A percentile compares a stretch with the other conserved stretches of the same genome.
These are phyloP conservation scores for Neoscytalidium dimidiatum DNA, from an alignment of 2,329 filamentous ascomycete genomes.

Conservation along the genomic window DNA sequence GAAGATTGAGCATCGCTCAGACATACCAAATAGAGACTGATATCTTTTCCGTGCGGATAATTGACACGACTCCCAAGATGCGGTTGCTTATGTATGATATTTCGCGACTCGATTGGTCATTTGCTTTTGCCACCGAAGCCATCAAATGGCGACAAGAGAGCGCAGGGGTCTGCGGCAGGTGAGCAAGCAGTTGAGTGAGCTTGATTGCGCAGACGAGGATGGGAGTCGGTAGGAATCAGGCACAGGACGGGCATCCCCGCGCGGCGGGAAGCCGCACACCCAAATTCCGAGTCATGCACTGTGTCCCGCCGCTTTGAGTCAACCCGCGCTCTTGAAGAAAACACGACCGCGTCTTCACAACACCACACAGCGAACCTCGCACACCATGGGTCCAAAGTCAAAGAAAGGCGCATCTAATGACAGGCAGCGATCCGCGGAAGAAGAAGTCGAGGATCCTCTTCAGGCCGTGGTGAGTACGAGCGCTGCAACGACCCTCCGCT, in stretches of 20 bases:
- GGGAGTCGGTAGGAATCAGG: neutral
- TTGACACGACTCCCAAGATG: no score
- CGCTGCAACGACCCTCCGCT: constrained; percentile 19
- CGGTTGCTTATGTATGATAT: no score
- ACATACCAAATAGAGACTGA: no score
- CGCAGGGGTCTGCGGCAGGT: neutral
- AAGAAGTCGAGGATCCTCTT: constrained; percentile 62
- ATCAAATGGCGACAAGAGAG: neutral
- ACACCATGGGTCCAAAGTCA: constrained; percentile 50
- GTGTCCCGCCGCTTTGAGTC: constrained; percentile 11
- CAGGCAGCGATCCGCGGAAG: constrained; percentile 44
- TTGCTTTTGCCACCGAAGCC: neutral
- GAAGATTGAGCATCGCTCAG: no score
- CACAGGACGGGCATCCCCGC: neutral
- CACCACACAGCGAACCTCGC: neutral
- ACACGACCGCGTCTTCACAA: neutral
- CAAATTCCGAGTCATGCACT: constrained; percentile 17
- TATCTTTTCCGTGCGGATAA: no score
- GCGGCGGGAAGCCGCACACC: constrained; percentile 2
- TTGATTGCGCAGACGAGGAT: neutral
- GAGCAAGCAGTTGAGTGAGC: neutral
- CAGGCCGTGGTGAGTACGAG: constrained; percentile 59
- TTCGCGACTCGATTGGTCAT: no score
- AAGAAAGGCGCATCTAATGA: constrained; percentile 42
- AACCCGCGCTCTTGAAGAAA: constrained; percentile 4